Evolutionary conservation across 2,329 filamentous ascomycete species (phyloP).

Genomic region (Passalora sequoiae): DNA sequence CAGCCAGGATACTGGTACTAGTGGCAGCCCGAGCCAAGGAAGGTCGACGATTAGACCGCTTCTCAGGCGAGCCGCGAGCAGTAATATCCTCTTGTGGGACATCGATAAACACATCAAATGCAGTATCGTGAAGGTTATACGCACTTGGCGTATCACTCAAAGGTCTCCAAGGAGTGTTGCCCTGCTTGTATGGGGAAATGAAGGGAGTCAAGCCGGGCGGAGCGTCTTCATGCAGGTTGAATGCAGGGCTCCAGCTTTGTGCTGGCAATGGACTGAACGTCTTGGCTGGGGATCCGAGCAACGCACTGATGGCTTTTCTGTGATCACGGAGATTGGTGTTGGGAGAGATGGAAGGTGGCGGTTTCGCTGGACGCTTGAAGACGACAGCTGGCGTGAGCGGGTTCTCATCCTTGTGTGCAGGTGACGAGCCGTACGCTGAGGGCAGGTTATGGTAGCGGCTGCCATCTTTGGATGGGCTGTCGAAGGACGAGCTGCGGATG

Average conservation of each 20-base stretch:
- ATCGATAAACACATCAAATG: slow-evolving; percentile 58
- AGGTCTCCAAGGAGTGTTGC: slow-evolving; percentile 34
- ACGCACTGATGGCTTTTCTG: slow-evolving; percentile 71
- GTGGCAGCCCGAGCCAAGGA: slow-evolving; percentile 59
- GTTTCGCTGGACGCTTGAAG: slow-evolving; percentile 62
- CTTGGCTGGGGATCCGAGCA: slow-evolving; percentile 73
- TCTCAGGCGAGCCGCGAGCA: slow-evolving; percentile 60
- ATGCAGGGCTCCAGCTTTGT: slow-evolving; percentile 62
- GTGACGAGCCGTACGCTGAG: slow-evolving; percentile 35
- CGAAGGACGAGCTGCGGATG: slow-evolving; percentile 84
- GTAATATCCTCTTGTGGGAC: slow-evolving; percentile 38
- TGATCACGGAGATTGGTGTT: slow-evolving; percentile 89
- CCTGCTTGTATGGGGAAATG: slow-evolving; percentile 30
- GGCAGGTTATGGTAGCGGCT: slow-evolving; percentile 48
- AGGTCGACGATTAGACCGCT: slow-evolving; percentile 56
- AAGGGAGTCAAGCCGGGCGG: slow-evolving; percentile 45
- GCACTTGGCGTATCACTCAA: slow-evolving; percentile 23
- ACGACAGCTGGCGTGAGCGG: slow-evolving; percentile 81
- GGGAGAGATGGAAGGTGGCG: slow-evolving; percentile 76
- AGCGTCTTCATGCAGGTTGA: slow-evolving; percentile 60
- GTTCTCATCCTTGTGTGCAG: slow-evolving; percentile 34
- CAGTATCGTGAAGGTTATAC: slow-evolving; percentile 27
- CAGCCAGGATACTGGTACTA: slow-evolving; percentile 57
- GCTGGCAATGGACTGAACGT: slow-evolving; percentile 48
- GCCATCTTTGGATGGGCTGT: slow-evolving; percentile 69